Conservation (phyloP, 176 grass and related monocot species). For the Paspalum vaginatum region DNA sequence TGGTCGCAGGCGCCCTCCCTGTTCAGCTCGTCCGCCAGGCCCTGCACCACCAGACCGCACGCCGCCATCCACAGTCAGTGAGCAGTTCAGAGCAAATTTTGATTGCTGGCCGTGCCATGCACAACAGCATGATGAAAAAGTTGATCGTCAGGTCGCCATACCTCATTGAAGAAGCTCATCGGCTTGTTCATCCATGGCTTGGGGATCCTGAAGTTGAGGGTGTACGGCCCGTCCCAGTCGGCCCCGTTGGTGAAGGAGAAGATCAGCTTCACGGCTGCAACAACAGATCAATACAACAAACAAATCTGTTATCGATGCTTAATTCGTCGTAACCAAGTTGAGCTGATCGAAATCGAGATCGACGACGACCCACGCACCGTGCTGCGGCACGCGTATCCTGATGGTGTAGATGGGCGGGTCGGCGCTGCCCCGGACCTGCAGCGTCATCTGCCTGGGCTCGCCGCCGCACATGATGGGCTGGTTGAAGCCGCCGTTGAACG, state of each 20-base stretch:
- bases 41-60: conserved; percentile 43
- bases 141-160: background rate
- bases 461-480: conserved; percentile 97
- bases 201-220: conserved; percentile 68
- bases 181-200: conserved; percentile 77
- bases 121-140: background rate
- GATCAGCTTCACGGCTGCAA: conserved; percentile 71
- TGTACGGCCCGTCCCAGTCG: conserved; percentile 89
- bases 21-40: conserved; percentile 75
- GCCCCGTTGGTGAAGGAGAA: conserved; percentile 95
- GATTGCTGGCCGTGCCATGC: background rate
- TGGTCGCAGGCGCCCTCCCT: conserved; percentile 78
- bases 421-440: conserved; percentile 70
- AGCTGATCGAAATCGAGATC: no score
- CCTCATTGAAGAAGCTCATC: conserved; percentile 87
- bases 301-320: background rate
- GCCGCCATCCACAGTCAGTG: no score
- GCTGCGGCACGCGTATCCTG: conserved; percentile 71
- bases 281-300: background rate
- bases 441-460: conserved; percentile 88
- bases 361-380: conserved; percentile 46
- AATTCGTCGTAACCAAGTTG: no score
- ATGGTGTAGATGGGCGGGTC: conserved; percentile 84
- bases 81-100: background rate
- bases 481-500: conserved; percentile 97